Conservation (phyloP, 179 eudicot species). For the Vitellaria paradoxa region DNA sequence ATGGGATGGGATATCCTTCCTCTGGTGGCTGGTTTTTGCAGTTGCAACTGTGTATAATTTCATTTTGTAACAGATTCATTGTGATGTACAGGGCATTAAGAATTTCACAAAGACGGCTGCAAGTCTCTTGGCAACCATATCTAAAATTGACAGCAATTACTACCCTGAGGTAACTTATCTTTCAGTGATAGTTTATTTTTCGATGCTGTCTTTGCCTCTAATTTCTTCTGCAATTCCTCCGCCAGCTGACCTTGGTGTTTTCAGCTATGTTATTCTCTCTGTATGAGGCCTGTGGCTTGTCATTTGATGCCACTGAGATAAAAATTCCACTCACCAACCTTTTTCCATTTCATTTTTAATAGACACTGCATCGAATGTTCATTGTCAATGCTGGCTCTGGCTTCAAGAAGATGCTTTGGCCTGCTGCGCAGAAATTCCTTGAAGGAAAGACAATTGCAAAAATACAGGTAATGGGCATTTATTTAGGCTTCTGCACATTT, state of each 20-base stretch:
- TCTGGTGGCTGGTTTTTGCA: not conserved
- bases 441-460: slow-evolving; percentile 64
- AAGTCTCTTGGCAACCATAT: slow-evolving; percentile 49
- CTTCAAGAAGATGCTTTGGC: slow-evolving; percentile 75
- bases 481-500: slow-evolving; percentile 1
- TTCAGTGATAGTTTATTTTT: not conserved
- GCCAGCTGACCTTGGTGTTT: not conserved
- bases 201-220: not conserved
- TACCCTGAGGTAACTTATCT: slow-evolving; percentile 61
- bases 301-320: not conserved
- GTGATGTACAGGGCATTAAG: slow-evolving; percentile 53
- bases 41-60: slow-evolving; percentile 2
- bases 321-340: not conserved
- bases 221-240: not conserved
- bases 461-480: slow-evolving; percentile 45
- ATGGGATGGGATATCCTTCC: slow-evolving; percentile 2
- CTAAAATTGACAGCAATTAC: slow-evolving; percentile 59
- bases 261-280: not conserved
- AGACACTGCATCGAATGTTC: slow-evolving; percentile 55
- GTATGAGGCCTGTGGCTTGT: not conserved
- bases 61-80: not conserved
- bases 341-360: slow-evolving; percentile 5
- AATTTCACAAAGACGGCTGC: slow-evolving; percentile 65
- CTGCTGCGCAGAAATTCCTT: slow-evolving; percentile 70
- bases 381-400: slow-evolving; percentile 55